Percentiles rank a stretch among this genome's conserved stretches.
These are phyloP conservation scores for Blastocystis sp. DNA, from an alignment of 352 stramenopile species.

Conservation along the genomic window DNA sequence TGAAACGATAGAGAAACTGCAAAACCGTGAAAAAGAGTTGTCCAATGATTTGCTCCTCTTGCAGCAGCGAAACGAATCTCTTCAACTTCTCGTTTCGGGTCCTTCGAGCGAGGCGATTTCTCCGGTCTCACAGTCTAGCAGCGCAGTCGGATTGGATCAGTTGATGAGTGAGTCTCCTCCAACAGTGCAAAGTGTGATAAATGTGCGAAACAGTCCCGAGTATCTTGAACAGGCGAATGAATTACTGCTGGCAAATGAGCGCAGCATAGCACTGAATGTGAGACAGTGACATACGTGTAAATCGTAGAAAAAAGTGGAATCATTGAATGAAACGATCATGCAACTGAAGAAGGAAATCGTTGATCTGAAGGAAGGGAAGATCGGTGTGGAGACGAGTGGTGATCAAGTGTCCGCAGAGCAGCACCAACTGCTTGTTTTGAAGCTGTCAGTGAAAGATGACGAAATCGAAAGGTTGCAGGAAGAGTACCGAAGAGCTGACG, in stretches of 20 bases:
- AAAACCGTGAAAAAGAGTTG: not conserved
- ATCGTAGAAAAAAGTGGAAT: constrained; percentile 35
- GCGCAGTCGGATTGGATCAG: not conserved
- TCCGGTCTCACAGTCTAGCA: not conserved
- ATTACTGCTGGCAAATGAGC: not conserved
- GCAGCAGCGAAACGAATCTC: not conserved
- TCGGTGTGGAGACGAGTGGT: not conserved
- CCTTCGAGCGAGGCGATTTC: not conserved
- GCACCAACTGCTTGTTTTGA: not conserved
- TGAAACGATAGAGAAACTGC: not conserved
- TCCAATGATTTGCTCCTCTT: not conserved
- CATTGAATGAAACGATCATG: not conserved
- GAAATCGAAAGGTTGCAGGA: not conserved
- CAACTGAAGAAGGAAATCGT: not conserved
- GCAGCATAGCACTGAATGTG: constrained; percentile 18
- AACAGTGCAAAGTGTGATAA: not conserved
- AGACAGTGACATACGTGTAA: not conserved
- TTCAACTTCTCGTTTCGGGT: not conserved
- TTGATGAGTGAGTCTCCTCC: not conserved
- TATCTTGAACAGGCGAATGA: constrained; percentile 46
- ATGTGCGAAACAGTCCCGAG: not conserved
- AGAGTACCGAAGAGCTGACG: not conserved
- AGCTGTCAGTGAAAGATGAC: constrained; percentile 18
- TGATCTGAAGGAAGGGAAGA: not conserved
- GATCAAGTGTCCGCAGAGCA: not conserved